A percentile compares a stretch with the other conserved stretches of the same genome.
These are phyloP conservation scores for Inosperma sp. DNA, from an alignment of 768 basidiomycete species.

Conservation along the genomic window DNA sequence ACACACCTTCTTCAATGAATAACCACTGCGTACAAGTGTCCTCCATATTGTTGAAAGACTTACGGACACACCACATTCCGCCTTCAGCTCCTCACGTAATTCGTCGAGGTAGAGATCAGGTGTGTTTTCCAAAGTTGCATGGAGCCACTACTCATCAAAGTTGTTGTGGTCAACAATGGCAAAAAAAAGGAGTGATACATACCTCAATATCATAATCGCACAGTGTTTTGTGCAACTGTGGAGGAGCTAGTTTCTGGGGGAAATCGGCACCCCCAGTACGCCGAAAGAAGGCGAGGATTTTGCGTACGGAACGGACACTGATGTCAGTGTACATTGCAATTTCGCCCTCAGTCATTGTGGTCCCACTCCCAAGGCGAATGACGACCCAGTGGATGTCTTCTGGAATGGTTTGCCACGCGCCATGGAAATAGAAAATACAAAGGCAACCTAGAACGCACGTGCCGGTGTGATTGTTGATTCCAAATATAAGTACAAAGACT, in stretches of 20 bases:
- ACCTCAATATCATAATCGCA: background rate
- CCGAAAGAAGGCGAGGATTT: background rate
- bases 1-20: constrained; percentile 19
- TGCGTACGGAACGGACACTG: background rate
- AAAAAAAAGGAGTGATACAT: background rate
- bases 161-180: background rate
- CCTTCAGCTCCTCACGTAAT: constrained; percentile 13
- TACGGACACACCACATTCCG: constrained; percentile 8
- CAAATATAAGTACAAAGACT: no score
- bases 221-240: background rate
- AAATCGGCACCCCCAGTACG: background rate
- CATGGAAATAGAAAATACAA: no score
- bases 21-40: constrained; percentile 15
- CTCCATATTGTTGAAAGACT: constrained; percentile 15
- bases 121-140: constrained; percentile 12
- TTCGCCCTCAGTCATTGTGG: background rate
- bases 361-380: background rate
- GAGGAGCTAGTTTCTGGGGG: background rate
- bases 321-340: background rate
- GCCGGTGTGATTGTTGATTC: background rate
- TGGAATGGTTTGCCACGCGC: background rate
- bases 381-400: background rate
- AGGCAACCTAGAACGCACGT: background rate
- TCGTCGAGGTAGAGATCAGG: constrained; percentile 18
- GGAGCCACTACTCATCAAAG: constrained; percentile 11